Base-by-base conservation (phyloP, 192 early-diverging fungal genomes). In the Entophlyctis luteolus region DNA sequence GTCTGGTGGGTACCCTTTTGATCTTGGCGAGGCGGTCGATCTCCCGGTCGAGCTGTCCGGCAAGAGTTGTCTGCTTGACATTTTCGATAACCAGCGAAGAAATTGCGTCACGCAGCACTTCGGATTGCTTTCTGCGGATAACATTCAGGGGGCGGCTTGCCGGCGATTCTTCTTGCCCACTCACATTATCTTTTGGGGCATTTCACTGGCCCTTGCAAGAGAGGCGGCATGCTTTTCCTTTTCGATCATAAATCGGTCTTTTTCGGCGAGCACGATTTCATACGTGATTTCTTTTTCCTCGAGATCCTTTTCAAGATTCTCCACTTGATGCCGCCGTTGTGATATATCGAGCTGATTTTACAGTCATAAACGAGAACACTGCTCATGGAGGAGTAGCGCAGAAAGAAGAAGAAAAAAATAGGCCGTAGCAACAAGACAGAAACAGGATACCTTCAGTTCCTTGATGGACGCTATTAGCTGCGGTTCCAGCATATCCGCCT, bases 401-500 rank as follows among this genome's bases (percentile, higher is more conserved):
- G 29, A 45, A 35, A n/a, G n/a, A 80, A n/a, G 23, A 42, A 42
- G 8, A 42, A 42, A 42, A 42, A 42, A 12, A 42, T 42, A 12
- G 8, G n/a, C 8, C 8, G n/a, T 42, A 42, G n/a, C 8, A 42
- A 42, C 8, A 42, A 42, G n/a, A n/a, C 8, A 42, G 10, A n/a
- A 8, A 12, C n/a, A 42, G 10, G 2, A 22, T 75, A 82, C 77
- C 59, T 85, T 86, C 27, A 86, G 65, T 47, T 86, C 85, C 57
- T 86, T 86, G 27, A 80, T 86, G 5, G 81, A 77, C 4, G 76
- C 77, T 49, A 86, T 80, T 46, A 86, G 67, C 54, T 86, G 83
- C 8, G 85, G 85, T 31, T 86, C 85, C 29, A 86, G 75, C 85
- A 86, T 85, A 70, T 86, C 85, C 3, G 81, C 75, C 68, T 86